These are phyloP conservation scores for Leccinum uliginosum DNA, from an alignment of 768 basidiomycete genomes.

Conservation along the genomic window DNA sequence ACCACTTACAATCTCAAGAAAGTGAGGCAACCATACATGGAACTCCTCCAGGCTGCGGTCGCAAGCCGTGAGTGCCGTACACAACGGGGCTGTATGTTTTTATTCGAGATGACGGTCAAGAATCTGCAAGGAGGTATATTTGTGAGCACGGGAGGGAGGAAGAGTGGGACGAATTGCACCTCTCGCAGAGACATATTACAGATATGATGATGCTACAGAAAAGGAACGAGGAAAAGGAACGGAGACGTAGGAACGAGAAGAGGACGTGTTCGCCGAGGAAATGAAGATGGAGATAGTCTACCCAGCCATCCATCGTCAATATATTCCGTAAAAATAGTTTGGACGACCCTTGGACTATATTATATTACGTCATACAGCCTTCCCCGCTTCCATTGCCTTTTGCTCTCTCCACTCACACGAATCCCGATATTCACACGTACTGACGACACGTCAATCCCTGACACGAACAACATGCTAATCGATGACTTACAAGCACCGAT, in stretches of 20 bases:
- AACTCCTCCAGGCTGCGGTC: constrained; percentile 49
- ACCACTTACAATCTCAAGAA: constrained; percentile 55
- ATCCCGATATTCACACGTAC: constrained; percentile 67
- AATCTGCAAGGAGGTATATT: constrained; percentile 34
- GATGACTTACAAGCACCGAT: constrained; percentile 61
- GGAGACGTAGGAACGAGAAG: constrained; percentile 38
- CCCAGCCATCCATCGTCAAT: constrained; percentile 40
- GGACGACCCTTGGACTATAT: background rate
- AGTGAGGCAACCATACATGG: constrained; percentile 54
- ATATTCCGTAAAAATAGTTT: background rate
- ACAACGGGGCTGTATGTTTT: constrained; percentile 42
- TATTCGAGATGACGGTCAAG: constrained; percentile 46
- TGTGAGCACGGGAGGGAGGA: constrained; percentile 1
- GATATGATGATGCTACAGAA: constrained; percentile 42
- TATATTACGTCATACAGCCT: constrained; percentile 10
- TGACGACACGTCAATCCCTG: constrained; percentile 19
- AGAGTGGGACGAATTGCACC: constrained; percentile 35
- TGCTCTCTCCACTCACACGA: constrained; percentile 76
- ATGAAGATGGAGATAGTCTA: constrained; percentile 41
- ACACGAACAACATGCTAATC: background rate
- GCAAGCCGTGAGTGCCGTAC: constrained; percentile 40
- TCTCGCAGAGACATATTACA: constrained; percentile 50
- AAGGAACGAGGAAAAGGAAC: constrained; percentile 47
- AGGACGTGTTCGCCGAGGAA: constrained; percentile 46
- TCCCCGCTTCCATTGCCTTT: constrained; percentile 39